Base-by-base conservation (phyloP, 805 yeast species). In the Helenozyma baotianmanensis region DNA sequence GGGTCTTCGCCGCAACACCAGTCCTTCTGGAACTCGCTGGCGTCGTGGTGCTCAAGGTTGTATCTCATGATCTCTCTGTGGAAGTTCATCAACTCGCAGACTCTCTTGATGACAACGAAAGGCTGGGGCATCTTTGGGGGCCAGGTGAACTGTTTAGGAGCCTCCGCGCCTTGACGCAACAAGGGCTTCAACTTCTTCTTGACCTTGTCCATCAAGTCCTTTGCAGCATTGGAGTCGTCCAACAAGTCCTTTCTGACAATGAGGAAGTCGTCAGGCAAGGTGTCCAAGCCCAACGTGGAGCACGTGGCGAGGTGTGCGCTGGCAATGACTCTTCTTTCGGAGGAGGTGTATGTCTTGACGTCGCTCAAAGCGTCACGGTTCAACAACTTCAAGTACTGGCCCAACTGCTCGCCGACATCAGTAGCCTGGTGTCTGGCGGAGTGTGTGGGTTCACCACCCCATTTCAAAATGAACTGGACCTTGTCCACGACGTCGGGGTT, bases 391-490 rank as follows among this genome's bases (percentile, higher is more conserved):
- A 88, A 74, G 57, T 92, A 95, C 55, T 90, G 96, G 51, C 98
- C 79, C 64, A 84, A 74, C 60, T 89, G 96, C 54, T 90, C 97
- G 33, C 98, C 99, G 13, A 92, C 76, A 58, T 92, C 99, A 18
- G 81, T 74, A 1, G 96, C 95, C 62, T 92, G 99, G 56, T 87
- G 84, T 42, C 81, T 76, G 2, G 97, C 97, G 9, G 97, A 88
- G 58, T 92, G 99, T 1, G 99, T 92, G 5, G 98, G 97, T 59
- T 92, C 99, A 43, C 99, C 99, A 49, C 98, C 98, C 98, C 98
- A 92, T 57, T 92, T 92, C 49, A 92, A 68, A 41, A 92, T 94
- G 42, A 92, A 80, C 59, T 92, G 98, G 15, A 90, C 97, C 55
- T 92, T 92, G 45, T 90, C 97, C 14, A 92, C 92, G 21, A 80